Evolutionary conservation across 2,329 filamentous ascomycete genomes (phyloP).

Genomic region (Colletotrichum sp.): DNA sequence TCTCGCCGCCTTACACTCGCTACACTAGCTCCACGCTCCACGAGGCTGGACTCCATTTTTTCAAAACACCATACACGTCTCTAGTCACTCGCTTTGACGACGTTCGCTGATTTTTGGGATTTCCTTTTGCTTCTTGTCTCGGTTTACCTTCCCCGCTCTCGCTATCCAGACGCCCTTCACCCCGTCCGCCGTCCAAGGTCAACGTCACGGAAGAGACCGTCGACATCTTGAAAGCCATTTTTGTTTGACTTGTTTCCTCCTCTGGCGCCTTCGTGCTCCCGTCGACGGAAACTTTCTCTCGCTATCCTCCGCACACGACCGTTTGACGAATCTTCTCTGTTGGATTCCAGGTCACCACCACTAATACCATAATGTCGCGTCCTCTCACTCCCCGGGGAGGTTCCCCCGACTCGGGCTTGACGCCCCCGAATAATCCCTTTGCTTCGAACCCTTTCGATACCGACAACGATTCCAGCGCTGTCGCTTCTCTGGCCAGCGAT

Average conservation of each 20-base stretch:
- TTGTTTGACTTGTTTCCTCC: neutral
- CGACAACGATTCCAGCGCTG: slow-evolving; percentile 20
- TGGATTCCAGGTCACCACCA: neutral
- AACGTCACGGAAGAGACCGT: neutral
- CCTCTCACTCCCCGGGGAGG: slow-evolving; percentile 1
- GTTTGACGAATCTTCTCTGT: neutral
- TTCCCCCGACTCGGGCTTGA: slow-evolving; percentile 2
- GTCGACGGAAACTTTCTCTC: neutral
- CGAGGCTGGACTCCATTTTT: neutral
- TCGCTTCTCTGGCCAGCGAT: slow-evolving; percentile 18
- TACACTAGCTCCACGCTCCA: neutral
- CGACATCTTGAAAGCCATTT: neutral
- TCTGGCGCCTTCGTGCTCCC: neutral
- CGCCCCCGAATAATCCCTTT: slow-evolving; percentile 20
- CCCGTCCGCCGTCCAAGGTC: neutral
- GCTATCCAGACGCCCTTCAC: neutral
- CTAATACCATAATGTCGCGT: slow-evolving; percentile 15
- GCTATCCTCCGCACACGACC: neutral
- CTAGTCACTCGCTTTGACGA: slow-evolving; percentile 5
- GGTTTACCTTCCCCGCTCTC: neutral
- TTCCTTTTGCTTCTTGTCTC: neutral
- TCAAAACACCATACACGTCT: neutral
- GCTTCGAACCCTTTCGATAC: slow-evolving; percentile 22
- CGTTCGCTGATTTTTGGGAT: neutral
- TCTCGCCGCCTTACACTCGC: neutral